Evolutionary conservation across 1,139 yeast species (phyloP).

Genomic region (Kodamaea alishanica): DNA sequence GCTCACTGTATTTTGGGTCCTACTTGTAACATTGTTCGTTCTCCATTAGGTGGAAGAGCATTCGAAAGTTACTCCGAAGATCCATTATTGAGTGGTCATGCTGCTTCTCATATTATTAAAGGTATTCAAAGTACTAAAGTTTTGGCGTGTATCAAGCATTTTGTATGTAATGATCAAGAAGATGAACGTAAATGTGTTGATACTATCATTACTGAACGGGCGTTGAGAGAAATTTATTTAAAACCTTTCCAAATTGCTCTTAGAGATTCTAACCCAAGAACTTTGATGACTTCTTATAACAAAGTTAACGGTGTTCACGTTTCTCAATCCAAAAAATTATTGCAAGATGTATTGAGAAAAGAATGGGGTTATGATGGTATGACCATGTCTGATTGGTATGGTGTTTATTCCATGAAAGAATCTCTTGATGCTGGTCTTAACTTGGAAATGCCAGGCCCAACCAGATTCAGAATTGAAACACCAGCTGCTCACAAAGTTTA

Average conservation of each 20-base stretch:
- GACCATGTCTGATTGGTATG: constrained; percentile 63
- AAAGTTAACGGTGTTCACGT: constrained; percentile 56
- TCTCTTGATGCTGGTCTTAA: constrained; percentile 55
- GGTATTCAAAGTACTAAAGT: constrained; percentile 55
- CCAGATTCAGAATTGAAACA: constrained; percentile 41
- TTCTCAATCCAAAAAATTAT: constrained; percentile 41
- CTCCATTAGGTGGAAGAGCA: constrained; percentile 63
- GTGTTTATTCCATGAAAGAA: constrained; percentile 48
- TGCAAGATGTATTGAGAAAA: constrained; percentile 43
- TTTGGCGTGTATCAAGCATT: constrained; percentile 58
- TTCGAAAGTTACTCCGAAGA: constrained; percentile 64
- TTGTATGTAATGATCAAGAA: constrained; percentile 59
- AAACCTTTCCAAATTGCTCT: constrained; percentile 61
- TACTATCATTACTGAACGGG: constrained; percentile 51
- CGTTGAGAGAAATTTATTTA: constrained; percentile 57
- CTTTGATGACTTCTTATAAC: constrained; percentile 60
- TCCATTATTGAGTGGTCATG: constrained; percentile 52
- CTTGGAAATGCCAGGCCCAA: constrained; percentile 63
- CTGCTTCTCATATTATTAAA: constrained; percentile 45
- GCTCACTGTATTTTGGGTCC: constrained; percentile 53
- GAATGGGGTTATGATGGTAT: constrained; percentile 59
- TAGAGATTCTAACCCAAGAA: constrained; percentile 46
- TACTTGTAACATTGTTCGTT: constrained; percentile 53
- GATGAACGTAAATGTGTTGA: constrained; percentile 49
- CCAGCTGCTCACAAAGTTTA: constrained; percentile 37